A percentile compares a stretch with the other conserved stretches of the same genome.
Conservation (phyloP, 305 asterid genomes). For the Salvia sclarea region DNA sequence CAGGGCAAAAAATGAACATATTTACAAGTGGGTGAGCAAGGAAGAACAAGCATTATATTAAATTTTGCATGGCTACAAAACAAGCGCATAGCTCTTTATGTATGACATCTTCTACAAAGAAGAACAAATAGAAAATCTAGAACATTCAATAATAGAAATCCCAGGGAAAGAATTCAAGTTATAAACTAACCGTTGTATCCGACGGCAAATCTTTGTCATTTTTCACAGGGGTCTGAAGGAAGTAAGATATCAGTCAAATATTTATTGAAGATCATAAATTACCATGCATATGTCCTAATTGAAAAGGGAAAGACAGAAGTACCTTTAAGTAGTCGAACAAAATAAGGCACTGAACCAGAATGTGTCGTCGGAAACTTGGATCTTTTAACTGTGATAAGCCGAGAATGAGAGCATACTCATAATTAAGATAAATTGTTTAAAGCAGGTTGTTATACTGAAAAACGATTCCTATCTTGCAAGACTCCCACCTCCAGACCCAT, state of each 20-base stretch:
- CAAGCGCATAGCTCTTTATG: neutral
- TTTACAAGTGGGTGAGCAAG: constrained; percentile 2
- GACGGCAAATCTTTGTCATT: constrained; percentile 89
- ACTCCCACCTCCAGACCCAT: constrained; percentile 91
- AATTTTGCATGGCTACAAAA: constrained; percentile 2
- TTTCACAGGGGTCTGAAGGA: constrained; percentile 88
- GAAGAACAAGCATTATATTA: constrained; percentile 20
- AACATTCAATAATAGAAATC: no score
- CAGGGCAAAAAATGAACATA: constrained; percentile 21
- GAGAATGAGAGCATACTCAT: constrained; percentile 20
- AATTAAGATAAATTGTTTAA: constrained; percentile 30
- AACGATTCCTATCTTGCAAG: constrained; percentile 4
- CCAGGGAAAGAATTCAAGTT: no score
- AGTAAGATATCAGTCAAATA: constrained; percentile 28
- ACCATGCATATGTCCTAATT: constrained; percentile 14
- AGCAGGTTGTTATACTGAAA: constrained; percentile 23
- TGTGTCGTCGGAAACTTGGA: constrained; percentile 94
- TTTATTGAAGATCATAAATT: constrained; percentile 10
- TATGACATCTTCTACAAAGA: neutral
- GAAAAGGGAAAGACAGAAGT: constrained; percentile 29
- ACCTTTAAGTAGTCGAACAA: constrained; percentile 95
- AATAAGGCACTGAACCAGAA: constrained; percentile 93
- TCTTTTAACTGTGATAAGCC: constrained; percentile 74
- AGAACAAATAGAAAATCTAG: neutral
- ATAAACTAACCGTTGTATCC: constrained; percentile 73